phyloP scores from a whole-genome alignment of 2,329 filamentous ascomycete genomes.

The Aspergillus sp. region DNA sequence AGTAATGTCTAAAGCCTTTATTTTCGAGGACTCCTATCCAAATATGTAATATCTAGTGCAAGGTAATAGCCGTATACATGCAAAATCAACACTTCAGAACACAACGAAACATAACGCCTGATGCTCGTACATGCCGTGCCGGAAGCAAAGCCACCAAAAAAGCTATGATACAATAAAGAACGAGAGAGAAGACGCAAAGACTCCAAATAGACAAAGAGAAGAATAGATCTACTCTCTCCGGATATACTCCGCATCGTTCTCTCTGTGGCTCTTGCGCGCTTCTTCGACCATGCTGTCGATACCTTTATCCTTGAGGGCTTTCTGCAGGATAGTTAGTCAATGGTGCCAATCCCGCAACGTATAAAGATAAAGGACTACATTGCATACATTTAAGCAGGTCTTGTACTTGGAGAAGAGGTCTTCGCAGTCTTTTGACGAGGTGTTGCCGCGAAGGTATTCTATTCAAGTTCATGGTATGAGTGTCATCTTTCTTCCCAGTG shows the following conservation, averaged over 20 bases:
- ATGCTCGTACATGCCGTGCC: not conserved
- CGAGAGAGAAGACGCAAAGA: not conserved
- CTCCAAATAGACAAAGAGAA: not conserved
- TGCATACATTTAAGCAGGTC: slow-evolving; percentile 67
- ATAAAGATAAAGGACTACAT: not conserved
- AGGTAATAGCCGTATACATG: no score
- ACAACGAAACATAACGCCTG: no score
- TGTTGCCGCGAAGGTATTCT: slow-evolving; percentile 86
- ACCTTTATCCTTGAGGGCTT: slow-evolving; percentile 75
- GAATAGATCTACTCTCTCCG: not conserved
- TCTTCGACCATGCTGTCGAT: slow-evolving; percentile 92
- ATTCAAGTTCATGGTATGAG: slow-evolving; percentile 8
- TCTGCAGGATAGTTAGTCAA: slow-evolving; percentile 44
- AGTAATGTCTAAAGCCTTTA: not conserved
- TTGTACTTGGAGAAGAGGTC: slow-evolving; percentile 82
- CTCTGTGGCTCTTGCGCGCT: slow-evolving; percentile 77
- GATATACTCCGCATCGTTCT: slow-evolving; percentile 69
- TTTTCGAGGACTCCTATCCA: no score
- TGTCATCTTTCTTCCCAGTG: not conserved
- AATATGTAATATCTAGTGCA: no score
- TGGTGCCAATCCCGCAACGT: not conserved
- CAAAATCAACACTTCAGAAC: no score
- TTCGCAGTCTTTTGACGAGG: slow-evolving; percentile 78
- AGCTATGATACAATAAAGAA: not conserved
- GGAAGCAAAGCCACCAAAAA: not conserved